Conservation (phyloP, 1,284 basidiomycete genomes). For the Exobasidium rhododendri region DNA sequence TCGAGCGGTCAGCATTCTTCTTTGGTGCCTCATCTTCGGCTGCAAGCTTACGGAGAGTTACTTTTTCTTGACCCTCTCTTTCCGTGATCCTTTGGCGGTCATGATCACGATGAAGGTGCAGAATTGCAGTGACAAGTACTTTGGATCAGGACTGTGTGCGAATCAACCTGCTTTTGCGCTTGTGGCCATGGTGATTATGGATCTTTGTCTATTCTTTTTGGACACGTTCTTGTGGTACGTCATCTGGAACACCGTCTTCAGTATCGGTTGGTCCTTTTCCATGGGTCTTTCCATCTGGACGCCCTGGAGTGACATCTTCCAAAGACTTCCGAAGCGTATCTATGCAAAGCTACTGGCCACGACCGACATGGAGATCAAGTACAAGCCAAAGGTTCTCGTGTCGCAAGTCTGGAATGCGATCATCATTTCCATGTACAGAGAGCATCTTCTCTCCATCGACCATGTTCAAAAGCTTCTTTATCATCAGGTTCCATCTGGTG, state of each 20-base stretch:
- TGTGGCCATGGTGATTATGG: conserved; percentile 53
- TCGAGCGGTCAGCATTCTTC: conserved; percentile 47
- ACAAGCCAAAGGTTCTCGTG: conserved; percentile 55
- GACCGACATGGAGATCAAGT: conserved; percentile 55
- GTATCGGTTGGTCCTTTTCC: conserved; percentile 53
- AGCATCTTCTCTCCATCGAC: conserved; percentile 54
- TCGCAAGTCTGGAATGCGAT: conserved; percentile 56
- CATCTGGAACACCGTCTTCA: conserved; percentile 55
- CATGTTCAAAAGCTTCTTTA: conserved; percentile 55
- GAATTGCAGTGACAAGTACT: conserved; percentile 53
- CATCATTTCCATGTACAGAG: conserved; percentile 56
- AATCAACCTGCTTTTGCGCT: conserved; percentile 54
- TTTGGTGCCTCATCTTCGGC: conserved; percentile 53
- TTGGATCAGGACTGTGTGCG: conserved; percentile 48
- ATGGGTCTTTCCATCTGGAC: conserved; percentile 56
- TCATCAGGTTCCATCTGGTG: conserved; percentile 54
- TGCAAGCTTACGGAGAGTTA: conserved; percentile 55
- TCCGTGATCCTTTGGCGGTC: conserved; percentile 54
- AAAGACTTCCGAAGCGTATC: conserved; percentile 54
- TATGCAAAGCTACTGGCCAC: conserved; percentile 55
- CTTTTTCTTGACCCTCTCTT: conserved; percentile 54
- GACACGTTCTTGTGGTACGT: conserved; percentile 56
- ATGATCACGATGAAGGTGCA: conserved; percentile 52
- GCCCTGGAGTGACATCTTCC: conserved; percentile 55
- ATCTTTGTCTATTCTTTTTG: conserved; percentile 54